These are phyloP conservation scores for Microdochium bolleyi DNA, from an alignment of 2,329 filamentous ascomycete genomes.

Conservation along the genomic window DNA sequence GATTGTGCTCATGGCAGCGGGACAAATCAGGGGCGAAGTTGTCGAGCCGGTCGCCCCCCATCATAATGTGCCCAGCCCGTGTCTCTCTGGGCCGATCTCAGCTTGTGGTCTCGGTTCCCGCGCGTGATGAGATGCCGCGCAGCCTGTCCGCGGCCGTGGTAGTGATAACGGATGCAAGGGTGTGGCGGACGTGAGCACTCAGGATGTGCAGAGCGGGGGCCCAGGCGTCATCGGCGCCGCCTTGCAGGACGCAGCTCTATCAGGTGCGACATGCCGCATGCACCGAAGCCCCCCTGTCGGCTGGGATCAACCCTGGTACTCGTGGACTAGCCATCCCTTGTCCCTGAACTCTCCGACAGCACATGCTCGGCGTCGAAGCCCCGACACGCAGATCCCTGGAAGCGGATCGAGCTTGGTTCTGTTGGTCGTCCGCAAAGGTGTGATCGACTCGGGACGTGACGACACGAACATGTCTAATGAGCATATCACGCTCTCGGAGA, in stretches of 20 bases:
- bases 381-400: neutral
- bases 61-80: neutral
- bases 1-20: neutral
- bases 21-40: neutral
- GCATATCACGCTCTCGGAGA: neutral
- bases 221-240: neutral
- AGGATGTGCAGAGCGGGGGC: neutral
- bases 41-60: neutral
- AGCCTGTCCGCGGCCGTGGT: neutral
- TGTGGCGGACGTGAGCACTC: neutral
- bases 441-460: neutral
- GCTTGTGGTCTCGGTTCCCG: neutral
- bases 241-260: neutral
- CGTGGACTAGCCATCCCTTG: neutral
- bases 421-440: neutral
- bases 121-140: neutral
- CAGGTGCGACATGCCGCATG: neutral
- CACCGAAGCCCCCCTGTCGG: neutral
- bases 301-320: neutral
- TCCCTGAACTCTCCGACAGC: neutral
- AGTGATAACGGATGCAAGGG: neutral
- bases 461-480: neutral
- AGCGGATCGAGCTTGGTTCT: neutral
- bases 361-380: neutral
- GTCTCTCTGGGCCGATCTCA: neutral